These are phyloP conservation scores for Kodamaea lidongshanica DNA, from an alignment of 805 yeast genomes.

Conservation along the genomic window DNA sequence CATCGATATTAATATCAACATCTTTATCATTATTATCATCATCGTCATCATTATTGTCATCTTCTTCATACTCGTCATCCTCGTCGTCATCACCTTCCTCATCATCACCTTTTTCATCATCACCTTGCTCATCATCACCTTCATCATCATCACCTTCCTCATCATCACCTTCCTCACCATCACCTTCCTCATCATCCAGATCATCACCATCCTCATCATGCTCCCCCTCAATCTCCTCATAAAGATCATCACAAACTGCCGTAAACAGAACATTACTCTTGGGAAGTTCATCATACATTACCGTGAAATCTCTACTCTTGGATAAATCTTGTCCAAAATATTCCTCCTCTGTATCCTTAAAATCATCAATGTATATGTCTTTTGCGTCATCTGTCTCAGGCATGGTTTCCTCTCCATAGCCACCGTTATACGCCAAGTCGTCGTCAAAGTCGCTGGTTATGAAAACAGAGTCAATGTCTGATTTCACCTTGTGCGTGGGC, in stretches of 20 bases:
- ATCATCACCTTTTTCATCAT: slow-evolving; percentile 2
- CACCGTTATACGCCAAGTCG: slow-evolving; percentile 8
- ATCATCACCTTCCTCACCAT: not conserved
- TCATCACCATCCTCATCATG: slow-evolving; percentile 1
- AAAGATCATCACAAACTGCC: no score
- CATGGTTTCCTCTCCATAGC: slow-evolving; percentile 1
- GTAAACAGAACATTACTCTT: no score
- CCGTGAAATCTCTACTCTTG: no score
- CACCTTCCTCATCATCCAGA: slow-evolving; percentile 7
- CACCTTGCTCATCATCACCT: slow-evolving; percentile 5
- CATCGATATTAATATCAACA: no score
- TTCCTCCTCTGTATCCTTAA: no score
- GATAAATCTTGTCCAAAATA: no score
- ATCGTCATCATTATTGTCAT: slow-evolving; percentile 2
- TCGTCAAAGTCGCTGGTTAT: slow-evolving; percentile 11
- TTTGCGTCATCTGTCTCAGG: slow-evolving; percentile 1
- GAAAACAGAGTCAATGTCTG: slow-evolving; percentile 2
- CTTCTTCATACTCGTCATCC: slow-evolving; percentile 1
- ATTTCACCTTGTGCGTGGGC: not conserved
- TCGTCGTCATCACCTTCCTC: slow-evolving; percentile 4
- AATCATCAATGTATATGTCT: no score
- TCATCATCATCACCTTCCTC: slow-evolving; percentile 4
- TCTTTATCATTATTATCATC: slow-evolving; percentile 8
- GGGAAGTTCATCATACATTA: no score
- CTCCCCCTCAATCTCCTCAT: not conserved